phyloP scores from a whole-genome alignment of 2,329 filamentous ascomycete genomes.

The Colletotrichum chlorophyti region DNA sequence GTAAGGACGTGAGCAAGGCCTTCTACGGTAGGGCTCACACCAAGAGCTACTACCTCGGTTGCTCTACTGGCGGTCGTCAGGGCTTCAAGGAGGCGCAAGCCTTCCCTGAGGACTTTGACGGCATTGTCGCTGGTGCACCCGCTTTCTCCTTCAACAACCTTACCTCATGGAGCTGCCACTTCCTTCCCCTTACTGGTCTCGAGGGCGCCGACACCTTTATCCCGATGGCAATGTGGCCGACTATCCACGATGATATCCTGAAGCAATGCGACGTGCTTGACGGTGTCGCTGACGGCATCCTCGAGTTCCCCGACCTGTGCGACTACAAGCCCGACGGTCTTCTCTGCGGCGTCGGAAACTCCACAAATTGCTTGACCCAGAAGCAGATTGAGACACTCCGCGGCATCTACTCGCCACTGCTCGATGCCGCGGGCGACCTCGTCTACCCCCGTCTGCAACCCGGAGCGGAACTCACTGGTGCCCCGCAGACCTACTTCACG shows the following conservation, averaged over 20 bases:
- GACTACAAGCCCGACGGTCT: constrained; percentile 48
- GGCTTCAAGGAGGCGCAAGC: constrained; percentile 53
- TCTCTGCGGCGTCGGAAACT: constrained; percentile 38
- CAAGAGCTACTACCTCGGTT: constrained; percentile 59
- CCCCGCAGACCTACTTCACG: constrained; percentile 45
- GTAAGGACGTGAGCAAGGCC: constrained; percentile 48
- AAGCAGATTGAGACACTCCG: constrained; percentile 44
- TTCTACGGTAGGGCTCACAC: constrained; percentile 47
- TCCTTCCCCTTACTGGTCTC: constrained; percentile 50
- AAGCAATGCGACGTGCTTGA: constrained; percentile 58
- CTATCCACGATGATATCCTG: constrained; percentile 28
- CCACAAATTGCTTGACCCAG: not conserved
- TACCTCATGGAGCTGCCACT: constrained; percentile 48
- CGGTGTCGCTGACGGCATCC: constrained; percentile 54
- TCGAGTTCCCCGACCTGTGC: constrained; percentile 53
- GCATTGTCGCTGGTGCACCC: constrained; percentile 55
- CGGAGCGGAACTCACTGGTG: constrained; percentile 54
- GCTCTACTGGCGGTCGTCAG: constrained; percentile 61
- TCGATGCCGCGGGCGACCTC: constrained; percentile 39
- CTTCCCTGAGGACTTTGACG: constrained; percentile 57
- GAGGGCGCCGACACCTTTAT: constrained; percentile 38
- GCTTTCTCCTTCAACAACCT: constrained; percentile 50
- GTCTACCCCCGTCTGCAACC: constrained; percentile 54
- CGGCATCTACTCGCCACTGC: constrained; percentile 40
- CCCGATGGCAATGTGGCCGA: constrained; percentile 32